These are phyloP conservation scores for Rhododendron williamsianum DNA, from an alignment of 148 eudicot genomes.

Conservation along the genomic window DNA sequence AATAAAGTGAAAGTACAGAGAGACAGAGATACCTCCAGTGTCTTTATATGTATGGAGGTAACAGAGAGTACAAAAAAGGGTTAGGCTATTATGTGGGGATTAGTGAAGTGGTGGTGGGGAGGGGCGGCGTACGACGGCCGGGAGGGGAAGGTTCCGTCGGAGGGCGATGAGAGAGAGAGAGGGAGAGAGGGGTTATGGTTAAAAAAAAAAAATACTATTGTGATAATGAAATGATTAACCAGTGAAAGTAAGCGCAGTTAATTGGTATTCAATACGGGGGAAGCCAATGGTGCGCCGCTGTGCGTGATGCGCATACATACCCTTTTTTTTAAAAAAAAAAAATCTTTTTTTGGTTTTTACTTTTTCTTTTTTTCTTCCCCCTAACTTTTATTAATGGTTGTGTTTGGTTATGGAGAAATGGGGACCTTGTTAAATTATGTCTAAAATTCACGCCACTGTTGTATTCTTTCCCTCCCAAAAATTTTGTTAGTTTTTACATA, in stretches of 20 bases:
- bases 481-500: not conserved
- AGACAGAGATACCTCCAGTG: not conserved
- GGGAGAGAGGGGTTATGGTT: not conserved
- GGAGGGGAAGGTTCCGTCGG: conserved; percentile 16
- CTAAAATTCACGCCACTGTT: not conserved
- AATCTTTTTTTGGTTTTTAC: not conserved
- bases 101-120: not conserved
- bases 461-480: not conserved
- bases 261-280: conserved; percentile 16
- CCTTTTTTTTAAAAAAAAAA: not conserved
- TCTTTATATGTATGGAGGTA: not conserved
- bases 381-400: not conserved
- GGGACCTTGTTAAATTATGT: not conserved
- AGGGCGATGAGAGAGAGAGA: conserved; percentile 11
- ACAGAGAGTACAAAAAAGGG: not conserved
- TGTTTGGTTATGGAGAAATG: conserved; percentile 10
- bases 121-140: conserved; percentile 5
- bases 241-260: conserved; percentile 22
- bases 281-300: conserved; percentile 16
- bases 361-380: not conserved
- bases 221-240: conserved; percentile 12
- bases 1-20: conserved; percentile 17
- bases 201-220: conserved; percentile 6
- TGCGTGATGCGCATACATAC: conserved; percentile 23
- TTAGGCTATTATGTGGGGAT: not conserved